Conservation (phyloP, 306 rosid genomes). For the Rubus parviflorus region DNA sequence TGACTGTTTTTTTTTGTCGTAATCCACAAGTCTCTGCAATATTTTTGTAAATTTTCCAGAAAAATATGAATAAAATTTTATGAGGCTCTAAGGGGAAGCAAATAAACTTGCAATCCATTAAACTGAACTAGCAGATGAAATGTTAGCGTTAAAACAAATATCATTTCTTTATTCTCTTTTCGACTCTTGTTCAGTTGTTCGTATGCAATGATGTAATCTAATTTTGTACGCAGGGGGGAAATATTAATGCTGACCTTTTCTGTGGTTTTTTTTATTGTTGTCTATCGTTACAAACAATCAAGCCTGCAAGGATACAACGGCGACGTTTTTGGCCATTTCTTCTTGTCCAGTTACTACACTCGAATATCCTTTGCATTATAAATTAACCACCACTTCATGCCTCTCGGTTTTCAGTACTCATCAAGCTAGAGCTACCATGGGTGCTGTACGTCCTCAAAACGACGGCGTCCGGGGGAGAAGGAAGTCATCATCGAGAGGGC, state of each 20-base stretch:
- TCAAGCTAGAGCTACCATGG: conserved; percentile 17
- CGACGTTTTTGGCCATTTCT: conserved; percentile 9
- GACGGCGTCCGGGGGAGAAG: conserved; percentile 37
- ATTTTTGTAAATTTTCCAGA: neutral
- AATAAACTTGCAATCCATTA: neutral
- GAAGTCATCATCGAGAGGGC: conserved; percentile 66
- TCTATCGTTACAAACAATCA: conserved; percentile 15
- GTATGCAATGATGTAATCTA: conserved; percentile 5
- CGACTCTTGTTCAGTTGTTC: neutral
- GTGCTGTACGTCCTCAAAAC: neutral
- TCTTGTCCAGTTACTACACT: neutral
- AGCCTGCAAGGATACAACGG: conserved; percentile 16
- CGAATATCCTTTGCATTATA: conserved; percentile 8
- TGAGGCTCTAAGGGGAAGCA: neutral
- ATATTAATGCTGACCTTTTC: neutral
- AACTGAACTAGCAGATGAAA: neutral
- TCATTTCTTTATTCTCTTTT: neutral
- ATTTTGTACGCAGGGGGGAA: neutral
- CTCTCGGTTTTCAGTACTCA: conserved; percentile 7
- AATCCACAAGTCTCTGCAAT: neutral
- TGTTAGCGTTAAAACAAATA: neutral
- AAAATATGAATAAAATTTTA: neutral
- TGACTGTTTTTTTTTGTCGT: neutral
- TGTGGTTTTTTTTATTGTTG: neutral
- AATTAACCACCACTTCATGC: neutral